phyloP scores from a whole-genome alignment of 495 filamentous ascomycete species.

The Barbatosphaeria neglecta region DNA sequence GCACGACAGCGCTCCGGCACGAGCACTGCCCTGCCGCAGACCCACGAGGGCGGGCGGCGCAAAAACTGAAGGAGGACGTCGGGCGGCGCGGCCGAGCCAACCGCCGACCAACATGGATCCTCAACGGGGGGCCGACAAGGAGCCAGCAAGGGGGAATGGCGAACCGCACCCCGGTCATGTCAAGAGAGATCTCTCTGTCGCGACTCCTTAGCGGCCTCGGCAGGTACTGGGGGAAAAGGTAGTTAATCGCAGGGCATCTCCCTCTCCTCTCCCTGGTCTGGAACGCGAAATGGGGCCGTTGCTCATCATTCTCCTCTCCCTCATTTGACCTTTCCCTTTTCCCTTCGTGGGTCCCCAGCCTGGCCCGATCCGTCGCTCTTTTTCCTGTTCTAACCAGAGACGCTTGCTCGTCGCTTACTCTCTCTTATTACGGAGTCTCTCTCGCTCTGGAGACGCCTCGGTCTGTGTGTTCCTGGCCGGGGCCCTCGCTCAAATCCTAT shows the following conservation, averaged over 20 bases:
- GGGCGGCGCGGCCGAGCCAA: too few relatives aligned
- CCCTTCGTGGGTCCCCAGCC: not conserved
- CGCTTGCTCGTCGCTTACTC: not conserved
- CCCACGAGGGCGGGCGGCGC: too few relatives aligned
- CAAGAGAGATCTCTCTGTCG: not conserved
- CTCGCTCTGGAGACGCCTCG: too few relatives aligned
- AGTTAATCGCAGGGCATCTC: not conserved
- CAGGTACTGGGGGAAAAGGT: not conserved
- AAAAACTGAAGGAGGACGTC: too few relatives aligned
- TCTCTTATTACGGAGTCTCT: not conserved
- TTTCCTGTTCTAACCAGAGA: not conserved
- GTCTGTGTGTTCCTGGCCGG: too few relatives aligned
- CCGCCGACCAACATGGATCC: too few relatives aligned
- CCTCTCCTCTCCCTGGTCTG: not conserved
- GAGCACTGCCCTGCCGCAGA: too few relatives aligned
- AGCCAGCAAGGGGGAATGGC: too few relatives aligned
- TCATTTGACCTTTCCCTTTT: not conserved
- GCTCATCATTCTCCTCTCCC: not conserved
- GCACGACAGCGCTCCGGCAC: too few relatives aligned
- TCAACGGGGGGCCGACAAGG: too few relatives aligned
- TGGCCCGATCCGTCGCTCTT: not conserved
- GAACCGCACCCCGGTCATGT: not conserved
- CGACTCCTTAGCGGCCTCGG: not conserved
- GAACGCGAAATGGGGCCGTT: not conserved
- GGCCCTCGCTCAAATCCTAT: not conserved